These are phyloP conservation scores for Ophiostoma angusticollis DNA, from an alignment of 2,329 filamentous ascomycete species.

Conservation along the genomic window DNA sequence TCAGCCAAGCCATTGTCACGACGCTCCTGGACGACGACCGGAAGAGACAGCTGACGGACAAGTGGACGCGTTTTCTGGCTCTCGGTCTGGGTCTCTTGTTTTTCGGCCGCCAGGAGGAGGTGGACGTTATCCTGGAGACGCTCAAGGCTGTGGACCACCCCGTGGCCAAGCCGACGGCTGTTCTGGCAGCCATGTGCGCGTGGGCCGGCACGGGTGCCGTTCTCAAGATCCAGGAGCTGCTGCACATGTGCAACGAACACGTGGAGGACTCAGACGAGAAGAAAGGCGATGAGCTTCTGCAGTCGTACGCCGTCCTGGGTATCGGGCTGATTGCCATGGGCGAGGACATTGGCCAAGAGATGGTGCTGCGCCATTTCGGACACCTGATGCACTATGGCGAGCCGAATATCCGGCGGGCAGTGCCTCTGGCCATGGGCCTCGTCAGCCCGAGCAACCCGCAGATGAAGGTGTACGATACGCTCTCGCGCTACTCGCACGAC, in stretches of 20 bases:
- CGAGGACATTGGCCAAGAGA: conserved; percentile 95
- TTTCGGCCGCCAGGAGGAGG: conserved; percentile 94
- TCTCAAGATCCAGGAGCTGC: conserved; percentile 88
- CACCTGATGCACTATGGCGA: conserved; percentile 99
- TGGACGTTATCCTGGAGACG: conserved; percentile 95
- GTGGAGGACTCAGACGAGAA: conserved; percentile 90
- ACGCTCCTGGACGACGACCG: conserved; percentile 90
- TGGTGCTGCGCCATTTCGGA: conserved; percentile 94
- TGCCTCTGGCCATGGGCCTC: conserved; percentile 91
- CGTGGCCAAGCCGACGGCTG: conserved; percentile 89
- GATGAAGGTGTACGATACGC: conserved; percentile 98
- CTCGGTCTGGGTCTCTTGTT: conserved; percentile 86
- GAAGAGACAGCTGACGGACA: conserved; percentile 82
- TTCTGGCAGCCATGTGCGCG: conserved; percentile 90
- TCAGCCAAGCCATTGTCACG: conserved; percentile 83
- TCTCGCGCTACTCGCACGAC: conserved; percentile 95
- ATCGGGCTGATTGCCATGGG: conserved; percentile 94
- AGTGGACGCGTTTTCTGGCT: conserved; percentile 95
- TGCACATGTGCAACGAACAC: conserved; percentile 97
- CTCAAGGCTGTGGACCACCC: conserved; percentile 95
- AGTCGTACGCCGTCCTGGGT: conserved; percentile 90
- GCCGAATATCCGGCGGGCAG: conserved; percentile 89
- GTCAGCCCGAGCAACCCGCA: conserved; percentile 97
- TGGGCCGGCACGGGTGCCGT: conserved; percentile 97
- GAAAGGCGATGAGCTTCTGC: conserved; percentile 87